Evolutionary conservation across 2,329 filamentous ascomycete species (phyloP), one percentile per base, ranked within the genome.

Genomic region (Anthostomella pinea): DNA sequence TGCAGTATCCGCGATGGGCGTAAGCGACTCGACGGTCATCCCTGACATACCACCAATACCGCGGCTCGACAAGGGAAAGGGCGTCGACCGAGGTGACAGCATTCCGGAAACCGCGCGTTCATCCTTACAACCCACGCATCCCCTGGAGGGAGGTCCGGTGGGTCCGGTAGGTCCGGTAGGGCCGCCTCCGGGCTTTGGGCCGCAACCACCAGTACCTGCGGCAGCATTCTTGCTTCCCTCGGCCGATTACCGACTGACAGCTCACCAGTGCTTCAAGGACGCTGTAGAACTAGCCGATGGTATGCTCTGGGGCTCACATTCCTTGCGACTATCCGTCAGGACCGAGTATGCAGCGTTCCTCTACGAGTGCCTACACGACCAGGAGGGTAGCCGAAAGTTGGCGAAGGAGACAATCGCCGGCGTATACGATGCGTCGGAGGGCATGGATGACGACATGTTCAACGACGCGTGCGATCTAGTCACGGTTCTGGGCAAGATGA

Each of bases 381-480:
- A 77, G 30, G 82, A 90, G 15, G 79, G 72, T 22, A 89, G 87
- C 33, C 77, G 90, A 20, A 76, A 77, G 35, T 64, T 96, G 10
- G 91, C 93, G 8, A 84, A 87, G 53, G 75, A 82, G 23, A 87
- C 90, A 3, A 93, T 97, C 43, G 77, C 85, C 26, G 88, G 95
- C 52, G 91, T 96, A 1, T 96, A 96, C 58, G 85, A 89, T 39
- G 88, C 89, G 2, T 81, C 85, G 35, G 90, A 96, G 62, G 87
- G 87, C 14, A 91, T 97, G 80, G 87, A 94, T 41, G 90, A 97
- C 55, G 88, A 94, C 49, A 94, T 93, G 70, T 98, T 96, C 58
- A 80, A 85, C 48, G 93, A 97, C 60, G 88, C 90, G 0, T 89
- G 88, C 39, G 85, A 91, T 54, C 73, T 96, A 9, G 90, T 97